Conservation (phyloP, 2,329 filamentous ascomycete species). For the Massarina eburnea region DNA sequence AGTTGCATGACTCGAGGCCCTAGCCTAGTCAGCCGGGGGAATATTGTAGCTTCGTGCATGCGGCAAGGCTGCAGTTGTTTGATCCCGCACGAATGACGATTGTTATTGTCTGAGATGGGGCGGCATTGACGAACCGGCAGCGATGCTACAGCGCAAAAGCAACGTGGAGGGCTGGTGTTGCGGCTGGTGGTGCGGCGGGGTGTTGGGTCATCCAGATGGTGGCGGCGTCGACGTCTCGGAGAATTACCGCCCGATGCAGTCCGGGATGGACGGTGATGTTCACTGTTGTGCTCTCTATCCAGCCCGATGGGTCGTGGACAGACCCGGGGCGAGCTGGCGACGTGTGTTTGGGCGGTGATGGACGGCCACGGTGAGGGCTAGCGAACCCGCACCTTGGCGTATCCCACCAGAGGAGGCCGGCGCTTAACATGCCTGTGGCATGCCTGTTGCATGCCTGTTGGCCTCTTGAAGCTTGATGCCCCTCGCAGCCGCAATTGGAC, state of each 20-base stretch:
- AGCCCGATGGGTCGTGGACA: conserved; percentile 7
- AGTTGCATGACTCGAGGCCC: conserved; percentile 12
- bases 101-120: conserved; percentile 6
- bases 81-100: conserved; percentile 10
- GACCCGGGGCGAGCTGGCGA: background rate
- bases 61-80: conserved; percentile 19
- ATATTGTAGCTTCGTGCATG: conserved; percentile 11
- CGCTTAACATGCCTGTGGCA: conserved; percentile 11
- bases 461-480: conserved; percentile 9
- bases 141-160: background rate
- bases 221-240: conserved; percentile 1
- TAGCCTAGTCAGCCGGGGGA: conserved; percentile 18
- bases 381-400: conserved; percentile 11
- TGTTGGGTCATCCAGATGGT: background rate
- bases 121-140: conserved; percentile 5
- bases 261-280: background rate
- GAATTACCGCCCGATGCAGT: background rate
- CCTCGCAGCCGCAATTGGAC: conserved; percentile 11
- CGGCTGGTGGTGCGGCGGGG: background rate
- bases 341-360: conserved; percentile 11
- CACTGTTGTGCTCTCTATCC: conserved; percentile 2
- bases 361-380: conserved; percentile 8
- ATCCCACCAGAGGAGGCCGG: no score
- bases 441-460: background rate
- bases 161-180: background rate